These are phyloP conservation scores for Neofusicoccum ribis DNA, from an alignment of 2,329 filamentous ascomycete genomes.

Conservation along the genomic window DNA sequence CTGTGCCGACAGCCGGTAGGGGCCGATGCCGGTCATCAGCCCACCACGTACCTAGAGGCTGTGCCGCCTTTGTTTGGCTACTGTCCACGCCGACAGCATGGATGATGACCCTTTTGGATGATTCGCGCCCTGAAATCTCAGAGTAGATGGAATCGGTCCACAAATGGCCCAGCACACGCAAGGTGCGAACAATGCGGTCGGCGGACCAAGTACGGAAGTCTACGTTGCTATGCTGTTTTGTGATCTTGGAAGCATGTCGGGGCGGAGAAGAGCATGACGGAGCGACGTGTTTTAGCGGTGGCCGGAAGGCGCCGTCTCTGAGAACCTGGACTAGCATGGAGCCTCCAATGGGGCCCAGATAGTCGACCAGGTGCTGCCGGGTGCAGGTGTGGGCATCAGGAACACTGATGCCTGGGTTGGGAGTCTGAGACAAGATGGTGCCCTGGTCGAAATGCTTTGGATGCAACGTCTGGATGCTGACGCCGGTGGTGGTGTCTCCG, in stretches of 20 bases:
- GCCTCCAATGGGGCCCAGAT: slow-evolving; percentile 66
- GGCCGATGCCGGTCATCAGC: background rate
- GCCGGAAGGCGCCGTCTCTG: slow-evolving; percentile 62
- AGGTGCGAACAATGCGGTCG: slow-evolving; percentile 54
- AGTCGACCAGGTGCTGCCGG: slow-evolving; percentile 51
- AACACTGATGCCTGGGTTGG: slow-evolving; percentile 56
- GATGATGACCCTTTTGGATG: background rate
- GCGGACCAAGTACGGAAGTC: slow-evolving; percentile 58
- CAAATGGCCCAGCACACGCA: slow-evolving; percentile 63
- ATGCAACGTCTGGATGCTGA: slow-evolving; percentile 86
- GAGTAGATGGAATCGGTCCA: slow-evolving; percentile 54
- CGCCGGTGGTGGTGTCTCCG: slow-evolving; percentile 62
- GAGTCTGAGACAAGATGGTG: slow-evolving; percentile 66
- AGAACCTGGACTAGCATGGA: slow-evolving; percentile 69
- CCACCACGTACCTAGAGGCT: slow-evolving; percentile 2
- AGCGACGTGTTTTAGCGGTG: slow-evolving; percentile 52
- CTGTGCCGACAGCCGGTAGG: background rate
- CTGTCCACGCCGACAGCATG: background rate
- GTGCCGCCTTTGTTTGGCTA: background rate
- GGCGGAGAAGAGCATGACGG: slow-evolving; percentile 29
- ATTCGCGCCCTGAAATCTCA: background rate
- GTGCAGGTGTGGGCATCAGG: slow-evolving; percentile 49
- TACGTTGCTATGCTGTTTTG: slow-evolving; percentile 62
- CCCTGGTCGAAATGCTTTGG: slow-evolving; percentile 76
- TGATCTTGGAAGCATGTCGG: slow-evolving; percentile 71